phyloP scores from a whole-genome alignment of 2,329 filamentous ascomycete species.

The Camillea tinctor region DNA sequence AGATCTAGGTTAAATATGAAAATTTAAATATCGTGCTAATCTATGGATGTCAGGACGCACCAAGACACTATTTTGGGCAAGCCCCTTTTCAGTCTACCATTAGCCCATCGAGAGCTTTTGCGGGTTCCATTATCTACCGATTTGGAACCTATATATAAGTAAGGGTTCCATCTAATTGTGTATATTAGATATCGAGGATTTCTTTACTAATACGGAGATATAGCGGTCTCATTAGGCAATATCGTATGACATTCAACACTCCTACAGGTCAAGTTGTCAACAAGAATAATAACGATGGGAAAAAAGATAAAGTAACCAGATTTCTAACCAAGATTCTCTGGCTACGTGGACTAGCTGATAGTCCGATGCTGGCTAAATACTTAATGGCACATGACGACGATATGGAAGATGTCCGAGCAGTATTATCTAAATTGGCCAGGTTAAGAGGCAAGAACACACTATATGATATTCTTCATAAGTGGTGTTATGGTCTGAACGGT shows the following conservation, averaged over 20 bases:
- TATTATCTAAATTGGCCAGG: too few species aligned
- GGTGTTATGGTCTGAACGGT: background rate
- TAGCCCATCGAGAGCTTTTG: background rate
- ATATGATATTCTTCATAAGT: background rate
- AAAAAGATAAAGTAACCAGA: too few species aligned
- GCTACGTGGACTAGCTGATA: background rate
- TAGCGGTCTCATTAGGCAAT: too few species aligned
- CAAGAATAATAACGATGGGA: too few species aligned
- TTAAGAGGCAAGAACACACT: too few species aligned
- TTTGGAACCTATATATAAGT: background rate
- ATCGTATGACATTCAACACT: too few species aligned
- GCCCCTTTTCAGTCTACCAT: background rate
- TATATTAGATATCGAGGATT: too few species aligned
- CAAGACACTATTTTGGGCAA: background rate
- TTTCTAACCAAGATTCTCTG: too few species aligned
- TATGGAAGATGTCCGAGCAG: too few species aligned
- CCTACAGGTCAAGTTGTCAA: too few species aligned
- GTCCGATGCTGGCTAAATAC: background rate
- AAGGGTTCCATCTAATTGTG: too few species aligned
- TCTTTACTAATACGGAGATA: too few species aligned
- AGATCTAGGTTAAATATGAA: background rate
- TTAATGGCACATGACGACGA: background rate
- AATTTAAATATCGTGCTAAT: background rate
- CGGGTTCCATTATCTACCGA: background rate
- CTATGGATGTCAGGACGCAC: background rate